Evolutionary conservation across 2,329 filamentous ascomycete species (phyloP).

Genomic region (Dactylonectria estremocensis): DNA sequence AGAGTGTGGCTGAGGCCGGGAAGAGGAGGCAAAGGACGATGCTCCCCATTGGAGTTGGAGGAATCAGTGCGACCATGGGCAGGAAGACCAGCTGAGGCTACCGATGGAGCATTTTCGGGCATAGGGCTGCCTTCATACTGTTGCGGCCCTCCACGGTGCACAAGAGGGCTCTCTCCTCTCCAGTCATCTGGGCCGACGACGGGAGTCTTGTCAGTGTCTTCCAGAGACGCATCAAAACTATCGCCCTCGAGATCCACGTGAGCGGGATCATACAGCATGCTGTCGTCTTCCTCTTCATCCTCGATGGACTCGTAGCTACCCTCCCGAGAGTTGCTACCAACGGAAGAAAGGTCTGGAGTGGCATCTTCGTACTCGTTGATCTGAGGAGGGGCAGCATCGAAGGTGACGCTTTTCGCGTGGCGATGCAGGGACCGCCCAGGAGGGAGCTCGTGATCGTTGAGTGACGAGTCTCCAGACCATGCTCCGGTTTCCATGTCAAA

Average conservation of each 20-base stretch:
- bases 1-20: conserved; percentile 71
- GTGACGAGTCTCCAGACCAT: conserved; percentile 77
- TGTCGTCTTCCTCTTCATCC: conserved; percentile 80
- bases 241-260: conserved; percentile 72
- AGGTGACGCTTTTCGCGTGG: conserved; percentile 97
- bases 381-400: conserved; percentile 92
- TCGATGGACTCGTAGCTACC: conserved; percentile 93
- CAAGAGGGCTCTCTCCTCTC: conserved; percentile 78
- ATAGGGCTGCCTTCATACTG: conserved; percentile 79
- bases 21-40: conserved; percentile 88
- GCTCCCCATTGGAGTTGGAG: conserved; percentile 82
- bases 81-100: conserved; percentile 65
- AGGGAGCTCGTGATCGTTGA: conserved; percentile 72
- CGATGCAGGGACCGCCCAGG: conserved; percentile 81
- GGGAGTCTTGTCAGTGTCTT: conserved; percentile 97
- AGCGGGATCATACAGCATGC: conserved; percentile 69
- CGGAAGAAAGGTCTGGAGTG: conserved; percentile 94
- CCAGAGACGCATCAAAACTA: conserved; percentile 95
- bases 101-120: conserved; percentile 65
- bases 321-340: conserved; percentile 90
- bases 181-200: conserved; percentile 98
- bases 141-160: conserved; percentile 45
- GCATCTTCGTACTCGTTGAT: conserved; percentile 99
- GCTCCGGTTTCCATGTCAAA: conserved; percentile 79
- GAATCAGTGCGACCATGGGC: conserved; percentile 79